These are phyloP conservation scores for Globisporangium canariense DNA, from an alignment of 352 stramenopile genomes.

Conservation along the genomic window DNA sequence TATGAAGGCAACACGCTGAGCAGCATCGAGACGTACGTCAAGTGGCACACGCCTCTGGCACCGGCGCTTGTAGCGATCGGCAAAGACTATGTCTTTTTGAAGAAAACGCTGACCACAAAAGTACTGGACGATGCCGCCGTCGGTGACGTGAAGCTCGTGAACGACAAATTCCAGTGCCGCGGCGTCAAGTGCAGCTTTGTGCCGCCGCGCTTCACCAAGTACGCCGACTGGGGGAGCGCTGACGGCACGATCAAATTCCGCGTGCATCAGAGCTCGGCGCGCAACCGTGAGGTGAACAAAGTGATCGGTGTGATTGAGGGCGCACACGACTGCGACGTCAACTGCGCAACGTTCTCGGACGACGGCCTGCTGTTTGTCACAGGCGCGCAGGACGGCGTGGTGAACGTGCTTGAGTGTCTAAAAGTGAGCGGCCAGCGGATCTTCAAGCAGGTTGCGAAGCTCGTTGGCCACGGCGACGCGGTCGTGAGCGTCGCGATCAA, in stretches of 20 bases:
- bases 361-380: slow-evolving; percentile 59
- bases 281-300: slow-evolving; percentile 63
- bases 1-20: slow-evolving; percentile 57
- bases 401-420: slow-evolving; percentile 68
- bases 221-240: slow-evolving; percentile 53
- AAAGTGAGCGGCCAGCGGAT: slow-evolving; percentile 55
- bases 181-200: slow-evolving; percentile 45
- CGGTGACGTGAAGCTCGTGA: slow-evolving; percentile 50
- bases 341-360: slow-evolving; percentile 56
- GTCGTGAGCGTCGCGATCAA: slow-evolving; percentile 68
- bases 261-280: slow-evolving; percentile 43
- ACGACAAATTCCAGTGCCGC: slow-evolving; percentile 66
- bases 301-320: slow-evolving; percentile 64
- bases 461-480: slow-evolving; percentile 61
- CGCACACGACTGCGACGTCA: slow-evolving; percentile 48
- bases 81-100: slow-evolving; percentile 76
- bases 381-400: slow-evolving; percentile 60
- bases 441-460: slow-evolving; percentile 66
- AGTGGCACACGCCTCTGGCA: slow-evolving; percentile 70
- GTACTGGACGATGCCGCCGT: slow-evolving; percentile 35
- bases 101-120: slow-evolving; percentile 42
- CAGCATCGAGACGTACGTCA: slow-evolving; percentile 67
- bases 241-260: slow-evolving; percentile 66
- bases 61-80: slow-evolving; percentile 67
- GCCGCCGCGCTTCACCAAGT: slow-evolving; percentile 70